Base-by-base conservation (phyloP, 768 basidiomycete genomes). In the Russula sp. region DNA sequence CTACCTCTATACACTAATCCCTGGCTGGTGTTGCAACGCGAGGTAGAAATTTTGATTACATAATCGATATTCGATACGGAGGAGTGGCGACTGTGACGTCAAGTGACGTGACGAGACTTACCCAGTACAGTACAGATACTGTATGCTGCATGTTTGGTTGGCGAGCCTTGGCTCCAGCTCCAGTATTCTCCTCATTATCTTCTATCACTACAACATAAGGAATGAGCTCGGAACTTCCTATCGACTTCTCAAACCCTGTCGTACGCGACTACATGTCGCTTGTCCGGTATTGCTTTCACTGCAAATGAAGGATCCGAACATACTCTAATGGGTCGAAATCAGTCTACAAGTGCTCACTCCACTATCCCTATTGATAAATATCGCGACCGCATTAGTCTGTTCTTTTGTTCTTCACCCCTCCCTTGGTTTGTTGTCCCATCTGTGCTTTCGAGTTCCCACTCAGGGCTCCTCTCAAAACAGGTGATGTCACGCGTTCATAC, bases 261-360 rank as follows among this genome's bases (percentile, higher is more conserved):
- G 79, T 90, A 10, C 77, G 77, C 42, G 83, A 90, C 2, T 87
- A 85, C 70, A 75, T 90, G 43, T 73, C 85, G 2, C 84, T 90
- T 10, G 75, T 86, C 8, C 74, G 88, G 76, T 81, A 41, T 2
- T 16, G n/a, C 10, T 34, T n/a, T 2, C 4, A 58, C 38, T 47
- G 2, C 8, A 13, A 4, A 10, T 32, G 11, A 4, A 18, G 7
- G 9, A 51, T 45, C 10, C 7, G 49, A 43, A 18, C 36, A 29
- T 22, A 39, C 42, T 22, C 18, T 59, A 50, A 60, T 34, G n/a
- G 7, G 36, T 7, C 32, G 42, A 56, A 34, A 59, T 1, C 63
- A 82, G 88, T 50, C 80, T 97, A 5, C 93, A 97, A 71, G 90
- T 96, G 22, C 75, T 94, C 49, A 93, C 93, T 0, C 93, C 93